Percentiles rank a stretch among this genome's conserved stretches.
Conservation (phyloP, 495 filamentous ascomycete species). For the Lasiosphaeriaceae sp. region DNA sequence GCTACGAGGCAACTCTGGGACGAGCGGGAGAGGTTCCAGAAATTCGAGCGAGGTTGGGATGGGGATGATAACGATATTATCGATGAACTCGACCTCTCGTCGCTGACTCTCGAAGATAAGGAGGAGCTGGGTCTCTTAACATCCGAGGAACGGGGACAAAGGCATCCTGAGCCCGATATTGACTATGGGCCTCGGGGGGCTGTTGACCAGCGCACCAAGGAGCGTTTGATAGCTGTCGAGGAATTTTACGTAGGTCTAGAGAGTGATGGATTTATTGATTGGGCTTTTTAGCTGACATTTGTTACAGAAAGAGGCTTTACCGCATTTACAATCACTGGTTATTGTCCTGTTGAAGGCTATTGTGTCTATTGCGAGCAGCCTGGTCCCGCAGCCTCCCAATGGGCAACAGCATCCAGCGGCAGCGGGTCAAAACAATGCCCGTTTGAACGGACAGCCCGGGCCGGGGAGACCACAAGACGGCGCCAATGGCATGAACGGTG, state of each 20-base stretch:
- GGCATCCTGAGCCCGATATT: constrained; percentile 26
- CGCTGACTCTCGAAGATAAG: constrained; percentile 44
- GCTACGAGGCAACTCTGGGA: constrained; percentile 93
- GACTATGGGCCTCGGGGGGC: constrained; percentile 49
- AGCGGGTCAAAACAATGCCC: constrained; percentile 25
- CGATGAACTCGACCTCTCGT: constrained; percentile 47
- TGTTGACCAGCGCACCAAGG: constrained; percentile 51
- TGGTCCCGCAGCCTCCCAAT: constrained; percentile 38
- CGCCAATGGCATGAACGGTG: constrained; percentile 27
- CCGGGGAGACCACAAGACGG: constrained; percentile 20
- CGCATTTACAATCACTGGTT: constrained; percentile 87
- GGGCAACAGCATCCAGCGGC: constrained; percentile 24
- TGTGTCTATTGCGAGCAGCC: constrained; percentile 70
- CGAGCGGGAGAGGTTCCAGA: constrained; percentile 84
- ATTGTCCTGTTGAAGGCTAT: constrained; percentile 88
- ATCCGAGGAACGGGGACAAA: constrained; percentile 26
- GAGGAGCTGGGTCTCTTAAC: constrained; percentile 36
- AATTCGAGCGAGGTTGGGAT: constrained; percentile 86
- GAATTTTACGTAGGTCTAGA: constrained; percentile 70
- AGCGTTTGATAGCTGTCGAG: constrained; percentile 70
- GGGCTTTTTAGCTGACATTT: background rate
- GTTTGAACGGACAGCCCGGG: constrained; percentile 21
- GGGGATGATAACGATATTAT: constrained; percentile 47
- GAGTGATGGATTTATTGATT: background rate
- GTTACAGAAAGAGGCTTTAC: constrained; percentile 65